Evolutionary conservation across 2,329 filamentous ascomycete genomes (phyloP).

Genomic region (Huntiella moniliformis): DNA sequence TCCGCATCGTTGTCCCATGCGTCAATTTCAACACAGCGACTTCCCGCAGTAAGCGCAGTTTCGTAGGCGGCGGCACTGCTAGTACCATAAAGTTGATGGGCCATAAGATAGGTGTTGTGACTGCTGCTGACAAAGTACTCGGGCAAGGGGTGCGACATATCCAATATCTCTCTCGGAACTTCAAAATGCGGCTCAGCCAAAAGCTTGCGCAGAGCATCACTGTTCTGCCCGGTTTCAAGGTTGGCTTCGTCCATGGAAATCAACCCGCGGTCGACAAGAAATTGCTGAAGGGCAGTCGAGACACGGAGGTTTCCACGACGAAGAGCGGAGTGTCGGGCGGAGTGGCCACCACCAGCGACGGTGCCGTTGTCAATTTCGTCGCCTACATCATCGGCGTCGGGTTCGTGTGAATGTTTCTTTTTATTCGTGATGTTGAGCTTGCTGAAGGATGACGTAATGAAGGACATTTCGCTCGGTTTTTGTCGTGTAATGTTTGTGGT

Average conservation of each 20-base stretch:
- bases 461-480: conserved; percentile 10
- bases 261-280: conserved; percentile 33
- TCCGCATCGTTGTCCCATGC: conserved; percentile 49
- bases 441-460: conserved; percentile 11
- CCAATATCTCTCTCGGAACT: conserved; percentile 34
- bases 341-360: conserved; percentile 42
- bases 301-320: conserved; percentile 37
- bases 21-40: conserved; percentile 55
- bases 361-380: conserved; percentile 30
- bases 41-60: conserved; percentile 40
- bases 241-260: conserved; percentile 29
- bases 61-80: conserved; percentile 46
- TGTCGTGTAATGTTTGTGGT: not conserved
- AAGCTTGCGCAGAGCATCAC: conserved; percentile 28
- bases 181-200: conserved; percentile 38
- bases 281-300: conserved; percentile 37
- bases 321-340: conserved; percentile 25
- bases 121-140: conserved; percentile 57
- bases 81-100: conserved; percentile 47
- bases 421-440: conserved; percentile 8
- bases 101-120: conserved; percentile 55
- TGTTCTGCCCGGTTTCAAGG: conserved; percentile 25
- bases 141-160: conserved; percentile 40
- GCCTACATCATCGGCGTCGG: conserved; percentile 33
- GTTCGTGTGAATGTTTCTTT: conserved; percentile 13